These are phyloP conservation scores for Colletotrichum sp. DNA, from an alignment of 2,329 filamentous ascomycete genomes.

Conservation along the genomic window DNA sequence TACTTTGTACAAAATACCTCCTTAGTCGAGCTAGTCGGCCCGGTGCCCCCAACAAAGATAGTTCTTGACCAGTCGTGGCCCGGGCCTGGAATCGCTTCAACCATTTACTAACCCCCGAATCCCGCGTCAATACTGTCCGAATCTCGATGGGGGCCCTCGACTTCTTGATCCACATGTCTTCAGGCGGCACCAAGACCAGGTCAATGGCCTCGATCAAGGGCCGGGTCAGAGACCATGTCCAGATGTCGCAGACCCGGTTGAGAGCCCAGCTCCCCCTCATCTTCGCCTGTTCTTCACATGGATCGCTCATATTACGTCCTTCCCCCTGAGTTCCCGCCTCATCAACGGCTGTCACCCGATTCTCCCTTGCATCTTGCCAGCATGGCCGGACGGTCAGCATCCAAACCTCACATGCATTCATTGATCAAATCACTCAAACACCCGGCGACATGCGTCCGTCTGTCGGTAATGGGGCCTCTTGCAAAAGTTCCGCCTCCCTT, in stretches of 20 bases:
- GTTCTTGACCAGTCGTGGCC: background rate
- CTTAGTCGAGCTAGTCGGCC: constrained; percentile 11
- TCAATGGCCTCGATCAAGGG: background rate
- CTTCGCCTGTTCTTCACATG: background rate
- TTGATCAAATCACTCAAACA: background rate
- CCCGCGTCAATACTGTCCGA: constrained; percentile 5
- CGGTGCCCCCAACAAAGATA: background rate
- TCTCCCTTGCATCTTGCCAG: constrained; percentile 7
- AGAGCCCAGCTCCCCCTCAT: background rate
- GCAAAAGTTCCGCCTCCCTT: background rate
- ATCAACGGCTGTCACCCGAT: background rate
- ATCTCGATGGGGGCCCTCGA: background rate
- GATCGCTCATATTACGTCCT: background rate
- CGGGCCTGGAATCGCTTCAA: background rate
- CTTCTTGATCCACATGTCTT: background rate
- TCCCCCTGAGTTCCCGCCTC: background rate
- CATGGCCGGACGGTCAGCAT: background rate
- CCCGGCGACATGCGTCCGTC: background rate
- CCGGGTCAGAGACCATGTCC: background rate
- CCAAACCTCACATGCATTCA: background rate
- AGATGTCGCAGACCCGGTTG: background rate
- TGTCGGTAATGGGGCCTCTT: background rate
- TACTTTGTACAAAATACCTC: background rate
- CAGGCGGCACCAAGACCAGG: background rate
- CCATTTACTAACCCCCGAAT: background rate